These are phyloP conservation scores for Geotrichum siamense DNA, from an alignment of 1,139 yeast species.

Conservation along the genomic window DNA sequence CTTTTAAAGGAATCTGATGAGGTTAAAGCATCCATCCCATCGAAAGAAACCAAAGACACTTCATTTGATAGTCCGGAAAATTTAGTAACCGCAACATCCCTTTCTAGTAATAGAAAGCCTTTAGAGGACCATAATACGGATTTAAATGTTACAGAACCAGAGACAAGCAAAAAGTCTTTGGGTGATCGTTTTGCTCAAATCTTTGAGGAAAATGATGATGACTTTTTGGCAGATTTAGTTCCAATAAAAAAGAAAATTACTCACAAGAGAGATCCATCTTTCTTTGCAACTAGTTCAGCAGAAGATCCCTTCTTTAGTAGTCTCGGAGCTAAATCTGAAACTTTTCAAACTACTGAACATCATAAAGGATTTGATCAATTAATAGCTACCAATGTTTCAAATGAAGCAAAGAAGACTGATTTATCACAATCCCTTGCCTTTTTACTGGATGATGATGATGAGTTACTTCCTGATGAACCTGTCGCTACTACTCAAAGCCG, in stretches of 20 bases:
- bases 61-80: too few relatives aligned
- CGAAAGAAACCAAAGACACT: not conserved
- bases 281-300: constrained; percentile 2
- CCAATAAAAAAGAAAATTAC: constrained; percentile 2
- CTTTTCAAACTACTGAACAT: not conserved
- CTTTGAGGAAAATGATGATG: constrained; percentile 5
- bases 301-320: constrained; percentile 12
- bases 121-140: too few relatives aligned
- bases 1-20: too few relatives aligned
- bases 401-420: constrained; percentile 17
- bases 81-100: too few relatives aligned
- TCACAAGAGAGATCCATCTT: constrained; percentile 10
- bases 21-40: not conserved
- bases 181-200: constrained; percentile 8
- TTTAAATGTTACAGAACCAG: too few relatives aligned
- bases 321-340: constrained; percentile 6
- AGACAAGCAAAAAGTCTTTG: too few relatives aligned
- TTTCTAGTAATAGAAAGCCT: too few relatives aligned
- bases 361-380: constrained; percentile 1
- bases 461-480: constrained; percentile 38
- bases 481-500: constrained; percentile 7
- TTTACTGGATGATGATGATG: constrained; percentile 40
- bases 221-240: constrained; percentile 1
- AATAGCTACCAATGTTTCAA: too few relatives aligned
- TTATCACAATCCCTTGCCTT: constrained; percentile 33